Evolutionary conservation across 1,284 basidiomycete genomes (phyloP).

Genomic region (Apiotrichum gracile): DNA sequence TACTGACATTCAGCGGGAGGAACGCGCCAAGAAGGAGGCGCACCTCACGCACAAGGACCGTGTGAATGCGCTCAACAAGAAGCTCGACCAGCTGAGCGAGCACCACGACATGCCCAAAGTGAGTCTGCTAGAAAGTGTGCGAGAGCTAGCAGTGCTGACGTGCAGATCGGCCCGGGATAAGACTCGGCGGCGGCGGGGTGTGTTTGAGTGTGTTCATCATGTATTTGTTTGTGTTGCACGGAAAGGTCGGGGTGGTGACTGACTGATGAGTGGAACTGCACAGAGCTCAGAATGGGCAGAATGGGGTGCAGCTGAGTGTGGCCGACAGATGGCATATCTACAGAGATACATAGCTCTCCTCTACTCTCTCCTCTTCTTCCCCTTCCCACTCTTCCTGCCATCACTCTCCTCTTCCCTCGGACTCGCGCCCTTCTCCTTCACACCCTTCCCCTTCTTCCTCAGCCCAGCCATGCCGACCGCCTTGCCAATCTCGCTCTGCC

Average conservation of each 20-base stretch:
- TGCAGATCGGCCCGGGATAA: slow-evolving; percentile 17
- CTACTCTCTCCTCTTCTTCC: background rate
- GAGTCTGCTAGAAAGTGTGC: slow-evolving; percentile 2
- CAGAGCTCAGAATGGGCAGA: too few species aligned
- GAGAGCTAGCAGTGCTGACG: background rate
- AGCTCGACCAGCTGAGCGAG: slow-evolving; percentile 67
- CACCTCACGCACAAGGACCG: slow-evolving; percentile 91
- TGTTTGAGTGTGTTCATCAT: too few species aligned
- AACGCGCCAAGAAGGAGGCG: slow-evolving; percentile 72
- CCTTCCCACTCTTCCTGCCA: background rate
- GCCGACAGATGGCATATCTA: too few species aligned
- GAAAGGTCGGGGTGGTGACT: too few species aligned
- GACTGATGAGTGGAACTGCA: too few species aligned
- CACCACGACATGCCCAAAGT: slow-evolving; percentile 45
- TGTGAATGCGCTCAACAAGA: slow-evolving; percentile 82
- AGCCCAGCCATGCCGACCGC: background rate
- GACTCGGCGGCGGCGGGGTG: background rate
- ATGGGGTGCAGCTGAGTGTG: too few species aligned
- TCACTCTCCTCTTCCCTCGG: background rate
- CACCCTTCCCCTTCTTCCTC: background rate
- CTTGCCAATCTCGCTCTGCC: slow-evolving; percentile 74
- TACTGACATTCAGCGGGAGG: slow-evolving; percentile 57
- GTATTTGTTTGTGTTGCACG: too few species aligned
- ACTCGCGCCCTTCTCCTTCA: background rate
- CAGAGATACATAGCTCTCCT: too few species aligned